Conservation (phyloP, 257 asterid genomes). For the Solanum clarkiae region DNA sequence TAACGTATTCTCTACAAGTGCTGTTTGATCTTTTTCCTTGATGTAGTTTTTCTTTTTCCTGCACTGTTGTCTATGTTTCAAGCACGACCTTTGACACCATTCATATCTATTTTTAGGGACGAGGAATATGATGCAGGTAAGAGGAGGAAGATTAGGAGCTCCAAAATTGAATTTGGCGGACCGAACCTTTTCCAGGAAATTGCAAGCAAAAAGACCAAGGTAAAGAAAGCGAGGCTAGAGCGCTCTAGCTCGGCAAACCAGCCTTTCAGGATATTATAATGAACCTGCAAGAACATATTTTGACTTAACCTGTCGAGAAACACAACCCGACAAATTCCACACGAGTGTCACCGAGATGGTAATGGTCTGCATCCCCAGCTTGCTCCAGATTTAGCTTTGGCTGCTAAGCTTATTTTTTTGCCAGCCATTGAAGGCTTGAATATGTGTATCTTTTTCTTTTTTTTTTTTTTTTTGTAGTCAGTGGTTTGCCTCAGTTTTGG, state of each 20-base stretch:
- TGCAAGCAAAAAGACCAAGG: slow-evolving; percentile 30
- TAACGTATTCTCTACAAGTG: not conserved
- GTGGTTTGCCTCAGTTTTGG: not conserved
- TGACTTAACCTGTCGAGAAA: not conserved
- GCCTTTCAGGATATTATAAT: slow-evolving; percentile 50
- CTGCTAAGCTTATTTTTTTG: not conserved
- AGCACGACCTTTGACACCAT: not conserved
- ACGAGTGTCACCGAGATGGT: not conserved
- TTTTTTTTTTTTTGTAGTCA: not conserved
- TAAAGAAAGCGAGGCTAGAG: slow-evolving; percentile 34
- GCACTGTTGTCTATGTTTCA: not conserved
- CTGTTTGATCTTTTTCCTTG: not conserved
- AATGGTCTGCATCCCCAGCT: not conserved
- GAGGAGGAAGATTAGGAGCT: slow-evolving; percentile 66
- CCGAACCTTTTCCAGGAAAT: slow-evolving; percentile 76
- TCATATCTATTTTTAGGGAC: slow-evolving; percentile 41
- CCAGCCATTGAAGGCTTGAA: not conserved
- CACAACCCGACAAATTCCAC: not conserved
- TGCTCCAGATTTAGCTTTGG: not conserved
- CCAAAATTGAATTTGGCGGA: slow-evolving; percentile 35
- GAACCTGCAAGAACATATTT: not conserved
- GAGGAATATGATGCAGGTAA: slow-evolving; percentile 93
- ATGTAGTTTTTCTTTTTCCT: not conserved
- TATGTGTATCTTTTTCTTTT: not conserved
- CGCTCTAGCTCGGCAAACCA: slow-evolving; percentile 25